Percentiles rank a stretch among this genome's conserved stretches.
These are phyloP conservation scores for Coniella vitis DNA, from an alignment of 2,329 filamentous ascomycete genomes.

Conservation along the genomic window DNA sequence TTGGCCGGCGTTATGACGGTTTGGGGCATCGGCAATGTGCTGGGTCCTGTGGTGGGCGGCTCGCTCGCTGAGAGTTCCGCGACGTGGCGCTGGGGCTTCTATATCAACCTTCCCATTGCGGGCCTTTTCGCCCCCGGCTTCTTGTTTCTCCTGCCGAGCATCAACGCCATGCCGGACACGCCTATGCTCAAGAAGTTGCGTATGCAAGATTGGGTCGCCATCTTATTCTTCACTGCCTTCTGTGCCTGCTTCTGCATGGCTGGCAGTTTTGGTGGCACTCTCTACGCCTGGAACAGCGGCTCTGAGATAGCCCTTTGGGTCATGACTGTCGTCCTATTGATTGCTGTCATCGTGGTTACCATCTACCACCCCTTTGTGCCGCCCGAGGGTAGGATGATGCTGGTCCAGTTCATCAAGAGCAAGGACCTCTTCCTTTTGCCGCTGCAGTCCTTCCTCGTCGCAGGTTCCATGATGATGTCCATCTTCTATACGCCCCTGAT, in stretches of 20 bases:
- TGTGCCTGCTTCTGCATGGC: constrained; percentile 35
- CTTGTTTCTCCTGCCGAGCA: constrained; percentile 23
- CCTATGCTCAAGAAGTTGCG: too few relatives aligned
- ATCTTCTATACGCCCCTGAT: constrained; percentile 25
- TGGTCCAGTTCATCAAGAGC: constrained; percentile 30
- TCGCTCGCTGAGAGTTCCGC: constrained; percentile 31
- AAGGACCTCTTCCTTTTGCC: constrained; percentile 17
- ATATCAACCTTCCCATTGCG: constrained; percentile 47
- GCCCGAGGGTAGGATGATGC: constrained; percentile 29
- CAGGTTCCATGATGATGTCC: constrained; percentile 16
- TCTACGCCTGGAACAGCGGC: constrained; percentile 38
- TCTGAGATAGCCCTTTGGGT: constrained; percentile 38
- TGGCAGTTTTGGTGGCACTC: constrained; percentile 40
- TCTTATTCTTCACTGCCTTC: too few relatives aligned
- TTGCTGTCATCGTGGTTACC: constrained; percentile 36
- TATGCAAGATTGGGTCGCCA: too few relatives aligned
- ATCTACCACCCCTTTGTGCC: constrained; percentile 31
- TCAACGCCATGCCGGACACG: too few relatives aligned
- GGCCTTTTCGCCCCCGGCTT: constrained; percentile 25
- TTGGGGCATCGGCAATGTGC: constrained; percentile 34
- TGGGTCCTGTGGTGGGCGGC: constrained; percentile 37
- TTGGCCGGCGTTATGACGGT: constrained; percentile 17
- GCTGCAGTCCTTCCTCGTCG: constrained; percentile 17
- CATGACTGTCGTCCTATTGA: constrained; percentile 32
- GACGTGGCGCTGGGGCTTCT: constrained; percentile 39